A percentile compares a stretch with the other conserved stretches of the same genome.
These are phyloP conservation scores for Arabidopsis suecica DNA, from an alignment of 345 rosid species.

Conservation along the genomic window DNA sequence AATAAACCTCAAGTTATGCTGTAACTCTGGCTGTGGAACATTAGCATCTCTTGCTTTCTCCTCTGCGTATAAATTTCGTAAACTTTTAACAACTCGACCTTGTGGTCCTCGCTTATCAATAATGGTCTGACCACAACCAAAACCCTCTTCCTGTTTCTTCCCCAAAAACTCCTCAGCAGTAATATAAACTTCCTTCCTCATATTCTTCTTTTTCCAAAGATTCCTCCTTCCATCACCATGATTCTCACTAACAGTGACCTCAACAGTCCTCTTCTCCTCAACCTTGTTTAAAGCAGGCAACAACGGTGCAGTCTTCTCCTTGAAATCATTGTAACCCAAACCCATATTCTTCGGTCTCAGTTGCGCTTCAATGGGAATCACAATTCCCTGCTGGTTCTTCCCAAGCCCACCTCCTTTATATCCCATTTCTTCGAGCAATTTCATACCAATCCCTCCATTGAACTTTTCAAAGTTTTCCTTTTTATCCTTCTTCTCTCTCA, in stretches of 20 bases:
- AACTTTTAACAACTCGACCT: constrained; percentile 71
- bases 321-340: constrained; percentile 82
- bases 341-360: constrained; percentile 93
- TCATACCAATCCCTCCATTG: constrained; percentile 78
- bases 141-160: constrained; percentile 74
- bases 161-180: constrained; percentile 76
- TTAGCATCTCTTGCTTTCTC: constrained; percentile 76
- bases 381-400: constrained; percentile 80
- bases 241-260: constrained; percentile 5
- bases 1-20: constrained; percentile 72
- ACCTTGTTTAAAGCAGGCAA: constrained; percentile 49
- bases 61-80: constrained; percentile 84
- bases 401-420: constrained; percentile 91
- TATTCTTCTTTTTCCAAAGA: constrained; percentile 68
- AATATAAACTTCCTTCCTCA: constrained; percentile 53
- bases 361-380: constrained; percentile 74
- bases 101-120: constrained; percentile 93
- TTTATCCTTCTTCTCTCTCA: constrained; percentile 61
- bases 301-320: constrained; percentile 54
- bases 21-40: constrained; percentile 91
- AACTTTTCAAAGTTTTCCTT: constrained; percentile 71
- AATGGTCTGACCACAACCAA: constrained; percentile 76
- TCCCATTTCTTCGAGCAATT: constrained; percentile 86
- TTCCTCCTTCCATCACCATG: constrained; percentile 47
- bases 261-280: constrained; percentile 55